Evolutionary conservation across 176 grass and related monocot genomes (phyloP).

Genomic region (Saccharum officinarum): DNA sequence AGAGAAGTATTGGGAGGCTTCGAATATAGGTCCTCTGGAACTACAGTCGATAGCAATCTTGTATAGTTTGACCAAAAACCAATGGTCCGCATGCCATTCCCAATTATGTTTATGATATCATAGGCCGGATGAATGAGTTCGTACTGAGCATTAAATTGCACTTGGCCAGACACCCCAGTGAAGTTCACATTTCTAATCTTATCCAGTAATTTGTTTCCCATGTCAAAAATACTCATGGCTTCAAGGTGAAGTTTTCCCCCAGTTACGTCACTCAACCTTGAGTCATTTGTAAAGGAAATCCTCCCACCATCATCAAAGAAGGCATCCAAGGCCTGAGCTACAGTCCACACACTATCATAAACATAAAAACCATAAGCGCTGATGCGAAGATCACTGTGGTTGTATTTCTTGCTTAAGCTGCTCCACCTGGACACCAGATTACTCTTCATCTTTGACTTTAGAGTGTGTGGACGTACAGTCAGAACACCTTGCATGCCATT

Average conservation of each 20-base stretch:
- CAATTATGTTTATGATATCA: slow-evolving; percentile 83
- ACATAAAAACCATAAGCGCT: slow-evolving; percentile 74
- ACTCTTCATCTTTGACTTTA: slow-evolving; percentile 67
- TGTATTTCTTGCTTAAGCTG: slow-evolving; percentile 58
- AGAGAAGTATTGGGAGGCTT: slow-evolving; percentile 67
- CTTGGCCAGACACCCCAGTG: slow-evolving; percentile 56
- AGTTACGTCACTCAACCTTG: slow-evolving; percentile 50
- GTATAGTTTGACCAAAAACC: slow-evolving; percentile 98
- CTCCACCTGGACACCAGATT: slow-evolving; percentile 77
- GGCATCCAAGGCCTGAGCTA: slow-evolving; percentile 71
- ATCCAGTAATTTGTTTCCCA: slow-evolving; percentile 57
- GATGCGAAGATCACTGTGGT: slow-evolving; percentile 45
- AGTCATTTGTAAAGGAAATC: slow-evolving; percentile 84
- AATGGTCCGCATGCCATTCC: slow-evolving; percentile 68
- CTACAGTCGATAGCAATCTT: slow-evolving; percentile 49
- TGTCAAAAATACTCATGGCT: slow-evolving; percentile 80
- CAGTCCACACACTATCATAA: slow-evolving; percentile 87
- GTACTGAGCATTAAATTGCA: slow-evolving; percentile 59
- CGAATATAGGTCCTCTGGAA: slow-evolving; percentile 70
- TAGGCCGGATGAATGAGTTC: slow-evolving; percentile 78
- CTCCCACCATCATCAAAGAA: slow-evolving; percentile 77
- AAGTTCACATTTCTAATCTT: slow-evolving; percentile 72
- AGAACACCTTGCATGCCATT: slow-evolving; percentile 84
- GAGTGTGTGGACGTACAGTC: slow-evolving; percentile 66
- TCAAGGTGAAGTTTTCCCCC: slow-evolving; percentile 76